Evolutionary conservation across 1,284 basidiomycete species (phyloP).

Genomic region (Ganoderma lingzhi): DNA sequence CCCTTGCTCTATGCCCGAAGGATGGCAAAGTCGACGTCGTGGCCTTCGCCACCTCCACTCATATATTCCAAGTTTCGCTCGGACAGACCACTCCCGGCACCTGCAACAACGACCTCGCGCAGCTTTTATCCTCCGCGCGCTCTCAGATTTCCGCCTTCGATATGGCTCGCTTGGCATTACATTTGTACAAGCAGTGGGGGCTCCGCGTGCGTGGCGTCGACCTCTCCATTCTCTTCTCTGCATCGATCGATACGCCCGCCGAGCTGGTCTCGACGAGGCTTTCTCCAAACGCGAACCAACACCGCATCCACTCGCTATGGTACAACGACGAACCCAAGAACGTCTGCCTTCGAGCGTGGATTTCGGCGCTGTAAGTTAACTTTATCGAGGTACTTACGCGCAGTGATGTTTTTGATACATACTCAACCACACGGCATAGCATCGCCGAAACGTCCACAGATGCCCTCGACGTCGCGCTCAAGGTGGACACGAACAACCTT

Average conservation of each 20-base stretch:
- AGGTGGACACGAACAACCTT: slow-evolving; percentile 22
- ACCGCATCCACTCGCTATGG: slow-evolving; percentile 19
- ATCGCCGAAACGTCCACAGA: slow-evolving; percentile 13
- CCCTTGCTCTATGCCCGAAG: slow-evolving; percentile 11
- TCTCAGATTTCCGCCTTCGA: slow-evolving; percentile 20
- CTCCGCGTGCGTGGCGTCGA: slow-evolving; percentile 22
- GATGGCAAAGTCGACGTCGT: slow-evolving; percentile 15
- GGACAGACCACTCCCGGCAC: background rate
- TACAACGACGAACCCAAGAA: slow-evolving; percentile 12
- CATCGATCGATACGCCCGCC: slow-evolving; percentile 8
- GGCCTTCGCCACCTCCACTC: slow-evolving; percentile 20
- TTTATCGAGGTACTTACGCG: background rate
- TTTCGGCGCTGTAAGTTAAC: slow-evolving; percentile 22
- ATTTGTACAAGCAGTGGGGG: slow-evolving; percentile 17
- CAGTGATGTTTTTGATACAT: background rate
- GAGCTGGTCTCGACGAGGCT: slow-evolving; percentile 18
- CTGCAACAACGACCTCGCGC: background rate
- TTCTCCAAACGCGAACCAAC: slow-evolving; percentile 2
- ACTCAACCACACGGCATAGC: background rate
- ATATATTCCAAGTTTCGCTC: slow-evolving; percentile 22
- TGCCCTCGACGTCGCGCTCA: slow-evolving; percentile 1
- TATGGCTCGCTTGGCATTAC: slow-evolving; percentile 27
- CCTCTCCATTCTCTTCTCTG: slow-evolving; percentile 17
- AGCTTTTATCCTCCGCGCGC: slow-evolving; percentile 6
- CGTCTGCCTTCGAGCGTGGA: slow-evolving; percentile 25